Evolutionary conservation across 2,329 filamentous ascomycete genomes (phyloP).

Genomic region (Truncatella angustata): DNA sequence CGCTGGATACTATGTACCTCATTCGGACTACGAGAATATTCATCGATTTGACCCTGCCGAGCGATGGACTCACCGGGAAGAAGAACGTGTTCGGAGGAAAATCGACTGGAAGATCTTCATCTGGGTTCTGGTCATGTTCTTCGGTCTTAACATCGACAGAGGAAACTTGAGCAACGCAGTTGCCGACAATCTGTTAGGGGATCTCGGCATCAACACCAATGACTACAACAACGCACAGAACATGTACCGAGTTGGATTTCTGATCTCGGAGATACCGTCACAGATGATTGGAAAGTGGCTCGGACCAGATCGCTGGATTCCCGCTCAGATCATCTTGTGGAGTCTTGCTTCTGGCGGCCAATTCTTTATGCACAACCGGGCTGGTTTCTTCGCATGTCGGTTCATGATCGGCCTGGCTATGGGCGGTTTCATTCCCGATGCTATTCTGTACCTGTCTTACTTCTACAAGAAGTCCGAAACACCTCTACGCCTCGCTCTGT

Average conservation of each 20-base stretch:
- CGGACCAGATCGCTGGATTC: constrained; percentile 25
- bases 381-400: constrained; percentile 30
- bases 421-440: constrained; percentile 41
- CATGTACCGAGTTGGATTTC: constrained; percentile 23
- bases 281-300: constrained; percentile 27
- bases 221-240: constrained; percentile 30
- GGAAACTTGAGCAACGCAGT: constrained; percentile 29
- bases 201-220: constrained; percentile 16
- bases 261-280: constrained; percentile 18
- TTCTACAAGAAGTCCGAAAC: not conserved
- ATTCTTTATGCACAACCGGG: constrained; percentile 24
- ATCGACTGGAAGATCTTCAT: constrained; percentile 38
- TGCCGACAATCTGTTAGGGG: constrained; percentile 32
- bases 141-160: constrained; percentile 21
- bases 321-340: constrained; percentile 25
- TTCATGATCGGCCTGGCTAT: constrained; percentile 62
- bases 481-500: constrained; percentile 3
- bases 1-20: constrained; percentile 10
- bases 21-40: constrained; percentile 35
- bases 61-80: constrained; percentile 34
- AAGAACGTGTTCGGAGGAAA: constrained; percentile 30
- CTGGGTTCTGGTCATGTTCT: constrained; percentile 27
- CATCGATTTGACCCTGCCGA: constrained; percentile 31
- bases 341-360: constrained; percentile 22
- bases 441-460: constrained; percentile 2